These are phyloP conservation scores for slime mould (Dictyostelium discoideum) DNA, from an alignment of 78 protist genomes.

Conservation along the genomic window DNA sequence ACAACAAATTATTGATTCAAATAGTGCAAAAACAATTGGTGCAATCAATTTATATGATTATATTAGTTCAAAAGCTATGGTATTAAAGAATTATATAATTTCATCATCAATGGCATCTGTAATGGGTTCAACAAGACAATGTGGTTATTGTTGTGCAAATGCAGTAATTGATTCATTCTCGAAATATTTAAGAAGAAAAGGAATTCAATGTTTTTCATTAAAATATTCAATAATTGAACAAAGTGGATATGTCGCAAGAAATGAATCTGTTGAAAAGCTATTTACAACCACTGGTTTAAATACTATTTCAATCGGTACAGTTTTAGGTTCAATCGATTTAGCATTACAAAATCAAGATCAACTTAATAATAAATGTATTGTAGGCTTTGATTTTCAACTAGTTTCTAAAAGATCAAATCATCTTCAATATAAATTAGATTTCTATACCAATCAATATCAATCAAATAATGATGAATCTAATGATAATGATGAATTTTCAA, in stretches of 20 bases:
- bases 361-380: too few species aligned
- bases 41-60: conserved; percentile 45
- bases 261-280: conserved; percentile 19
- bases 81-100: conserved; percentile 37
- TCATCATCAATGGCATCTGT: conserved; percentile 19
- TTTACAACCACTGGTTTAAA: too few species aligned
- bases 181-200: background rate
- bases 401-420: too few species aligned
- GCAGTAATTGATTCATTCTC: conserved; percentile 77
- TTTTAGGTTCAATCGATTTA: too few species aligned
- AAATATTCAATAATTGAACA: background rate
- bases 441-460: too few species aligned
- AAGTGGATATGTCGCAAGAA: conserved; percentile 16
- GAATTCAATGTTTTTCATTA: conserved; percentile 22
- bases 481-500: too few species aligned
- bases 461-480: too few species aligned
- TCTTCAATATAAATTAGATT: too few species aligned
- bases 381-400: too few species aligned
- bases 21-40: conserved; percentile 65
- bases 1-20: background rate
- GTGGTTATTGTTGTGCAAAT: conserved; percentile 80
- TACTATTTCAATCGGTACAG: too few species aligned
- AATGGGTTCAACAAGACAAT: conserved; percentile 28
- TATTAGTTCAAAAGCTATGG: background rate
- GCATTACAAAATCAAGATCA: too few species aligned